Base-by-base conservation (phyloP, 164 flowering plant genomes). In the Vitis rupestris region DNA sequence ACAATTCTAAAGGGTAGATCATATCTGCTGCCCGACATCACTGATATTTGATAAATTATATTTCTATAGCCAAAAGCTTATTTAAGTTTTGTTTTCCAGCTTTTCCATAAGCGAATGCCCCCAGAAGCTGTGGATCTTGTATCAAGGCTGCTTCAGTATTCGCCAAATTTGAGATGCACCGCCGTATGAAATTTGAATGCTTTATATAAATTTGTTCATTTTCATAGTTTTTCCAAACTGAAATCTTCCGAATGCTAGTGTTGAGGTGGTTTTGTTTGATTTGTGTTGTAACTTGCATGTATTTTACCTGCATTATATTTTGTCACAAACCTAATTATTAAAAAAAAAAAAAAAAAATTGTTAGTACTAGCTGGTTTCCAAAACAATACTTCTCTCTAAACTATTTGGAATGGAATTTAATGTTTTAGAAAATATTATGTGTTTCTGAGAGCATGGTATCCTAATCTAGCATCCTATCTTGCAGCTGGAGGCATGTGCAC, bases 71-170 rank as follows among this genome's bases (percentile, higher is more conserved):
- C 44, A 37, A 53, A 51, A 54, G 54, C 64, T 54, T 59, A 37
- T n/a, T 54, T 8, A 23, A 27, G 7, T 58, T 72, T 10, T 56
- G n/a, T 30, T 70, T 72, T 78, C 10, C 81, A 95, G 99, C 81
- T 95, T 60, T 96, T 95, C 80, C 84, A 86, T 74, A 93, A 85
- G 79, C 74, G 90, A 74, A 78, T 89, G 91, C 93, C 99, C 64
- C 80, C 91, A 44, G 99, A 96, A 74, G 98, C 98, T 14, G 90
- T 96, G 77, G 99, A 96, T 82, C 91, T 96, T 44, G 95, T 91
- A 11, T 96, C 99, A 69, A 88, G 98, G 80, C 77, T 96, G 81
- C 97, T 96, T 64, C 99, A 92, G 65, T 94, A 94, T 76, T 94
- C 99, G 50, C 99, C 99, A 30, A 90, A 81, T 64, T 68, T 92